Evolutionary conservation across 164 flowering plant genomes (phyloP).

Genomic region (Magnolia sinica): DNA sequence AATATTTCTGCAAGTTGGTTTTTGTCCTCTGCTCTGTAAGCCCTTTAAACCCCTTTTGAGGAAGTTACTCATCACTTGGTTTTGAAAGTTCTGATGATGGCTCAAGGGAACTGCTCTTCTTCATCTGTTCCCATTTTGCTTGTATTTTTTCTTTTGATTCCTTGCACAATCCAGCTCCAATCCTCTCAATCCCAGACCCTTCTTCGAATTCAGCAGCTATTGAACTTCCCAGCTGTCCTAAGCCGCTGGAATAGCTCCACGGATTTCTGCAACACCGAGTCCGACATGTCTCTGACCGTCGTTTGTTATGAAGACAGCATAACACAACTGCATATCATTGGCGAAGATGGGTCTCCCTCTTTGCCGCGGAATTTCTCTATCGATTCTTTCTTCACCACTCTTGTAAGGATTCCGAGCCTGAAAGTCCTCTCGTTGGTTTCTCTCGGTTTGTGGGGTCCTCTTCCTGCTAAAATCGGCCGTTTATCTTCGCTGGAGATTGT

Average conservation of each 20-base stretch:
- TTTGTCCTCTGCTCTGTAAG: not conserved
- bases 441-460: conserved; percentile 85
- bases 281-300: conserved; percentile 50
- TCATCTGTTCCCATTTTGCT: conserved; percentile 21
- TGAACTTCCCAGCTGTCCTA: conserved; percentile 56
- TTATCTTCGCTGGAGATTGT: conserved; percentile 78
- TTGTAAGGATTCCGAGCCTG: conserved; percentile 62
- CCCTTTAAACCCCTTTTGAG: not conserved
- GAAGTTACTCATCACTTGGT: not conserved
- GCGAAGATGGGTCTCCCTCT: conserved; percentile 38
- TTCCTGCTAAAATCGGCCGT: conserved; percentile 59
- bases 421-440: conserved; percentile 87
- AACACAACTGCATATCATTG: conserved; percentile 78
- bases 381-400: conserved; percentile 62
- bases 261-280: conserved; percentile 76
- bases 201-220: conserved; percentile 47
- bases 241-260: conserved; percentile 61
- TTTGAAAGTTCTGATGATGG: conserved; percentile 9
- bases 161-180: conserved; percentile 46
- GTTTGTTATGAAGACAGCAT: conserved; percentile 81
- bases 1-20: not conserved
- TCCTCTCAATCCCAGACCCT: conserved; percentile 71
- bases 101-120: conserved; percentile 3
- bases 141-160: conserved; percentile 21
- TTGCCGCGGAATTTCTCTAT: conserved; percentile 69